A percentile compares a stretch with the other conserved stretches of the same genome.
Evolutionary conservation across 164 flowering plant genomes (phyloP).

Genomic region (Vitis vinifera): DNA sequence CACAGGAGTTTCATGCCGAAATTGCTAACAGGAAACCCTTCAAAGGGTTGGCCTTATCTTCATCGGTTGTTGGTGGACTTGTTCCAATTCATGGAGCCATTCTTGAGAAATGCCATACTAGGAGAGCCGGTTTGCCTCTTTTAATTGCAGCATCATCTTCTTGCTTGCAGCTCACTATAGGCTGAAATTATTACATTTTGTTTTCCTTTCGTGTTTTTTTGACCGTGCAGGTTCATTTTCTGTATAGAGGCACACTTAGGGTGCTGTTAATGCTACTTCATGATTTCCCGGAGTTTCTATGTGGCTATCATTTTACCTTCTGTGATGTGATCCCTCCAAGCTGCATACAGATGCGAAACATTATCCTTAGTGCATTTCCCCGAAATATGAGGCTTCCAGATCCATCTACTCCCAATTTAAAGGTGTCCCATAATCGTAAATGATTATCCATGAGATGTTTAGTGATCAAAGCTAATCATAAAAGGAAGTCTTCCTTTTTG

Average conservation of each 20-base stretch:
- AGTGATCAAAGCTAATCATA: background rate
- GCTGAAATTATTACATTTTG: background rate
- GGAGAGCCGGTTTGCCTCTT: conserved; percentile 63
- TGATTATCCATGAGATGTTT: background rate
- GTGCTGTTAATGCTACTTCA: conserved; percentile 93
- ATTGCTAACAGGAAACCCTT: conserved; percentile 69
- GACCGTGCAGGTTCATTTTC: conserved; percentile 66
- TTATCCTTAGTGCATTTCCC: conserved; percentile 97
- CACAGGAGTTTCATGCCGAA: conserved; percentile 98
- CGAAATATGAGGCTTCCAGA: conserved; percentile 98
- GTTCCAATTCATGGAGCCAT: conserved; percentile 96
- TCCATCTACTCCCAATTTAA: conserved; percentile 94
- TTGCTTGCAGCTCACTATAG: background rate
- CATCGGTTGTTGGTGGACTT: conserved; percentile 85
- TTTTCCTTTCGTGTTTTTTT: background rate
- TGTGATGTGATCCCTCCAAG: conserved; percentile 97
- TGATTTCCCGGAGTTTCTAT: conserved; percentile 97
- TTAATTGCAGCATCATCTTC: background rate
- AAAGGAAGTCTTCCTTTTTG: background rate
- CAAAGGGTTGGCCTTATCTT: conserved; percentile 87
- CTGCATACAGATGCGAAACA: conserved; percentile 99
- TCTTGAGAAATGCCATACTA: conserved; percentile 84
- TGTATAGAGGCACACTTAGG: conserved; percentile 91
- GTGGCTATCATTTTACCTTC: conserved; percentile 96
- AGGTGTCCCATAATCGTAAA: conserved; percentile 41